phyloP scores from a whole-genome alignment of 2,329 filamentous ascomycete genomes.

The Pezizomycotina sp. region DNA sequence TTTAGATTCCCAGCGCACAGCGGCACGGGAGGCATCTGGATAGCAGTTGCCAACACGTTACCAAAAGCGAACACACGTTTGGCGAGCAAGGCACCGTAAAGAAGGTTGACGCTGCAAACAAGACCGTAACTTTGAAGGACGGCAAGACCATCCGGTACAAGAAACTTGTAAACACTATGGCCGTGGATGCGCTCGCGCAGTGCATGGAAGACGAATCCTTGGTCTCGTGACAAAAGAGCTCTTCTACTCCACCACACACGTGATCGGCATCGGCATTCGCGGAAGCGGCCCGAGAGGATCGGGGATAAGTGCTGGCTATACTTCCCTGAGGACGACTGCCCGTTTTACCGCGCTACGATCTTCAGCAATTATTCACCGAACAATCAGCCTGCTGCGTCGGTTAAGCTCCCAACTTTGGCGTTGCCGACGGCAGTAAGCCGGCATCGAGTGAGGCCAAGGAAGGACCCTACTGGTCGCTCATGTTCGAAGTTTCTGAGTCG shows the following conservation, averaged over 20 bases:
- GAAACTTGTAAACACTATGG: slow-evolving; percentile 92
- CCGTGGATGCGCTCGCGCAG: slow-evolving; percentile 74
- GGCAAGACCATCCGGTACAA: slow-evolving; percentile 81
- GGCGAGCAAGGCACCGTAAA: slow-evolving; percentile 69
- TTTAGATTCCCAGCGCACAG: slow-evolving; percentile 95
- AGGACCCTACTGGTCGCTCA: slow-evolving; percentile 99
- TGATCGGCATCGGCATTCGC: slow-evolving; percentile 88
- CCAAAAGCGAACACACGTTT: slow-evolving; percentile 84
- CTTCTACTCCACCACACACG: slow-evolving; percentile 93
- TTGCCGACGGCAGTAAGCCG: slow-evolving; percentile 72
- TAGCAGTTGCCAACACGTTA: slow-evolving; percentile 81
- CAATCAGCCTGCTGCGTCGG: slow-evolving; percentile 76
- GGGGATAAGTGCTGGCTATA: slow-evolving; percentile 99
- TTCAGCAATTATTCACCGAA: slow-evolving; percentile 99
- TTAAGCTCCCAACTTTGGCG: slow-evolving; percentile 71
- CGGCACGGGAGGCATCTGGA: slow-evolving; percentile 98
- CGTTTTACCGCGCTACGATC: slow-evolving; percentile 98
- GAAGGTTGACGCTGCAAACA: slow-evolving; percentile 72
- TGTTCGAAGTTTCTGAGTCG: slow-evolving; percentile 95
- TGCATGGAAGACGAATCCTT: slow-evolving; percentile 78
- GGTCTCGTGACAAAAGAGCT: slow-evolving; percentile 65
- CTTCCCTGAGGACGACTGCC: slow-evolving; percentile 97
- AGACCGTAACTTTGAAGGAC: slow-evolving; percentile 65
- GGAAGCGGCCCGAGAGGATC: slow-evolving; percentile 85
- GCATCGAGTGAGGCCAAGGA: slow-evolving; percentile 54